Evolutionary conservation across 2,329 filamentous ascomycete species (phyloP), one percentile per base, ranked within the genome.

Genomic region (Xenosphaeropsis pyriputrescens): DNA sequence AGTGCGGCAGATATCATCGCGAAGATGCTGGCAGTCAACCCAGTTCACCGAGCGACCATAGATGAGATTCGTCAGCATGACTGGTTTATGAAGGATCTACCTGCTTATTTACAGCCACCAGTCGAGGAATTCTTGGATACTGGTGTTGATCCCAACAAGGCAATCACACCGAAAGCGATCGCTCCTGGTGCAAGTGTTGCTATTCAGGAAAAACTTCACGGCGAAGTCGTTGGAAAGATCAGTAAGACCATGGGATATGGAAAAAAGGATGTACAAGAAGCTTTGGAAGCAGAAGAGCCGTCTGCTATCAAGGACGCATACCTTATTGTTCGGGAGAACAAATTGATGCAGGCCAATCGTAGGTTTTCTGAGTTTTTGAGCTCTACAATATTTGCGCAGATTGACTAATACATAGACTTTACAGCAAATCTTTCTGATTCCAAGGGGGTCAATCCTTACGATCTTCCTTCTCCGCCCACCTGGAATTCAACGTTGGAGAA

Each of bases 301-400:
- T 96, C 88, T 41, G 88, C 91, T 9, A 95, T 98, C 67, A 98
- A 98, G 62, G 91, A 98, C 60, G 91, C 91, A 1, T 98, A 96
- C 62, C 79, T 95, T 61, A 98, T 98, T 57, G 85, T 98, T 18
- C 77, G 89, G 38, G 91, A 98, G 60, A 96, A 96, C 56, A 91
- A 95, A 58, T 73, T 96, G 56, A 96, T 96, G 88, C 83, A 88
- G 57, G 79, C 79, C 39, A 93, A 86, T 57, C 86, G 85, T 93
- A 67, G 75, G 84, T 75, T 34, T 26, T 9, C 22, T 11, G 7
- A 6, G 12, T 5, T 9, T 9, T 26, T 26, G 5, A 26, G 12
- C 22, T 26, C 5, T 9, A 26, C 3, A 26, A 6, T 26, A 6
- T 26, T 26, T 9, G 22, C 12, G 8, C 22, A 26, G 22, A 26